Conservation (phyloP, 768 basidiomycete species). For the Rhizopogon roseolus region DNA sequence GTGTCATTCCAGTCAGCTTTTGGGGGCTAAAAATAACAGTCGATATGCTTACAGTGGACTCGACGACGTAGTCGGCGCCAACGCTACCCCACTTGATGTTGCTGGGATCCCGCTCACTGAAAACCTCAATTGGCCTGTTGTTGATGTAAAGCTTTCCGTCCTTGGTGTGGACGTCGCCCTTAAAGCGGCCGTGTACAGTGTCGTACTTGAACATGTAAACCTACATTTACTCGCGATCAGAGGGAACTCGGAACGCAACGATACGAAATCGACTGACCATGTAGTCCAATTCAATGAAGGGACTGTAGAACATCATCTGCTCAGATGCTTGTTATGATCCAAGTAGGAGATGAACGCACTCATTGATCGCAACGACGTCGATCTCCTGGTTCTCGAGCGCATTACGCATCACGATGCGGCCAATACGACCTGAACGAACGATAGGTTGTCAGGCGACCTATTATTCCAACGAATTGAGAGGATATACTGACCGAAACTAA, state of each 20-base stretch:
- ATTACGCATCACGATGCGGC: slow-evolving; percentile 97
- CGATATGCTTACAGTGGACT: slow-evolving; percentile 71
- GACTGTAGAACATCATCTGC: slow-evolving; percentile 41
- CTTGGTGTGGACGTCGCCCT: slow-evolving; percentile 75
- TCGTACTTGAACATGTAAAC: slow-evolving; percentile 99
- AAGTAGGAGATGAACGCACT: slow-evolving; percentile 46
- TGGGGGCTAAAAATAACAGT: neutral
- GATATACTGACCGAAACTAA: slow-evolving; percentile 67
- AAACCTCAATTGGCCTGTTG: slow-evolving; percentile 73
- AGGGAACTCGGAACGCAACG: neutral
- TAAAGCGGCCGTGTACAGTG: slow-evolving; percentile 90
- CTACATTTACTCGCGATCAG: slow-evolving; percentile 29
- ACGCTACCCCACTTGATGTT: slow-evolving; percentile 77
- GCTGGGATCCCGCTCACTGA: slow-evolving; percentile 82
- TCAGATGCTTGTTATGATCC: slow-evolving; percentile 1
- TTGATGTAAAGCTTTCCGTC: slow-evolving; percentile 89
- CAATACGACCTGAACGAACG: slow-evolving; percentile 75
- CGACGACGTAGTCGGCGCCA: slow-evolving; percentile 91
- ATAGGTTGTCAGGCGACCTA: slow-evolving; percentile 11
- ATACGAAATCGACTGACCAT: slow-evolving; percentile 55
- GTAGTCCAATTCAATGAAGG: slow-evolving; percentile 96
- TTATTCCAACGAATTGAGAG: neutral
- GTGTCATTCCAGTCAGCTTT: slow-evolving; percentile 9
- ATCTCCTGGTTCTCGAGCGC: slow-evolving; percentile 72
- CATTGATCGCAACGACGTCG: slow-evolving; percentile 92